Evolutionary conservation across 768 basidiomycete genomes (phyloP).

Genomic region (Krasilnikovozyma curviuscula): DNA sequence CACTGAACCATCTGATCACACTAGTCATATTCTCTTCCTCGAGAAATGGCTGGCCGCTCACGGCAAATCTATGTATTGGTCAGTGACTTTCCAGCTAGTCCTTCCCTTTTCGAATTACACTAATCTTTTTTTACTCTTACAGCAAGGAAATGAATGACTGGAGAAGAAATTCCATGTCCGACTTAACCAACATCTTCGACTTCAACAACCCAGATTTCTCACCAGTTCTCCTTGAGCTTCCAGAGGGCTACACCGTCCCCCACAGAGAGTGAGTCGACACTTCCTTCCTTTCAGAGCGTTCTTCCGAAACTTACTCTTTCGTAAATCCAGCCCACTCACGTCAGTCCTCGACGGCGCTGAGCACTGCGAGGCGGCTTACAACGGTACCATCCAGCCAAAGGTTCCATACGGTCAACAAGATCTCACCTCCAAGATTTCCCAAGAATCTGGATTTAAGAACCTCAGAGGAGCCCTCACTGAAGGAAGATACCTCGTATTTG

Average conservation of each 20-base stretch:
- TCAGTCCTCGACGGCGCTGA: no score
- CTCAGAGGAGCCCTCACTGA: conserved; percentile 13
- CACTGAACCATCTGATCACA: conserved; percentile 12
- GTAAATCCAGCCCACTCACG: no score
- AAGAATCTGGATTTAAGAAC: conserved; percentile 11
- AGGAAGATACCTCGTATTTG: conserved; percentile 13
- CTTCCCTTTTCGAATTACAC: no score
- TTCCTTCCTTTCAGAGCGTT: no score
- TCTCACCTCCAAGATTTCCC: neutral
- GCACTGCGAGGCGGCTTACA: no score
- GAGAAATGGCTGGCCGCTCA: conserved; percentile 14
- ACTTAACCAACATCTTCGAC: conserved; percentile 13
- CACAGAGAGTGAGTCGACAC: no score
- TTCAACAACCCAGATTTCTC: neutral
- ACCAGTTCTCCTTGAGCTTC: no score
- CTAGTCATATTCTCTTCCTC: conserved; percentile 6
- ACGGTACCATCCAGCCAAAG: neutral
- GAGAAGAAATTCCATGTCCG: conserved; percentile 13
- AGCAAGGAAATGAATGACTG: conserved; percentile 6
- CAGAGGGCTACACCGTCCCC: no score
- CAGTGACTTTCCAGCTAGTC: no score
- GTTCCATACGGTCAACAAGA: neutral
- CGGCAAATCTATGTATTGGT: no score
- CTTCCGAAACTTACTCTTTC: no score
- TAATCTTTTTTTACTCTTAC: no score